Evolutionary conservation across 2,329 filamentous ascomycete species (phyloP).

Genomic region (Trichophyton benhamiae): DNA sequence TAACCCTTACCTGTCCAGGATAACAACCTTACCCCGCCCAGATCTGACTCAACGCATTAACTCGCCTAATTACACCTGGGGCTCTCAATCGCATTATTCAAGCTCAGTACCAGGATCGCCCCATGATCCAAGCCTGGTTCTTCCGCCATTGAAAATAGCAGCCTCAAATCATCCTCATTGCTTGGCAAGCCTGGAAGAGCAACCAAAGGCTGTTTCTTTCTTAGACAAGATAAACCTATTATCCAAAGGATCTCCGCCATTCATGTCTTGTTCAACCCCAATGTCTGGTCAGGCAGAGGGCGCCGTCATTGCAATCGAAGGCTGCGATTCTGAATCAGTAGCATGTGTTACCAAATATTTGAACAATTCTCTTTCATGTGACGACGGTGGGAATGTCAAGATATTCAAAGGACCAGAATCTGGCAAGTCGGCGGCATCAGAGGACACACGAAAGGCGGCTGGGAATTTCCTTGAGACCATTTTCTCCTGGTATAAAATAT

Average conservation of each 20-base stretch:
- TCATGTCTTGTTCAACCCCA: slow-evolving; percentile 24
- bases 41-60: slow-evolving; percentile 19
- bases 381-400: slow-evolving; percentile 40
- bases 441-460: slow-evolving; percentile 34
- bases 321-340: slow-evolving; percentile 52
- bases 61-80: slow-evolving; percentile 34
- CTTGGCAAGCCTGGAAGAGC: slow-evolving; percentile 47
- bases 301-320: slow-evolving; percentile 72
- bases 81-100: slow-evolving; percentile 42
- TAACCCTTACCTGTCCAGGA: slow-evolving; percentile 29
- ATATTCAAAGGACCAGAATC: slow-evolving; percentile 37
- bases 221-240: slow-evolving; percentile 66
- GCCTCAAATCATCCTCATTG: slow-evolving; percentile 20
- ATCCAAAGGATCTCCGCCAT: slow-evolving; percentile 59
- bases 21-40: slow-evolving; percentile 35
- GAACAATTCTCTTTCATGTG: slow-evolving; percentile 40
- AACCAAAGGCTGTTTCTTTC: slow-evolving; percentile 64
- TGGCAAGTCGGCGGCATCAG: slow-evolving; percentile 15
- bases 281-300: slow-evolving; percentile 37
- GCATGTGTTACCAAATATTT: slow-evolving; percentile 55
- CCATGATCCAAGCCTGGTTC: slow-evolving; percentile 39
- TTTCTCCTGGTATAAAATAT: slow-evolving; percentile 62
- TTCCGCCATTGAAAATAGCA: slow-evolving; percentile 42
- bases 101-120: slow-evolving; percentile 18
- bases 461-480: slow-evolving; percentile 55